Conservation (phyloP, 371 early-diverging fungal species). For the Haplosporangium sp. region DNA sequence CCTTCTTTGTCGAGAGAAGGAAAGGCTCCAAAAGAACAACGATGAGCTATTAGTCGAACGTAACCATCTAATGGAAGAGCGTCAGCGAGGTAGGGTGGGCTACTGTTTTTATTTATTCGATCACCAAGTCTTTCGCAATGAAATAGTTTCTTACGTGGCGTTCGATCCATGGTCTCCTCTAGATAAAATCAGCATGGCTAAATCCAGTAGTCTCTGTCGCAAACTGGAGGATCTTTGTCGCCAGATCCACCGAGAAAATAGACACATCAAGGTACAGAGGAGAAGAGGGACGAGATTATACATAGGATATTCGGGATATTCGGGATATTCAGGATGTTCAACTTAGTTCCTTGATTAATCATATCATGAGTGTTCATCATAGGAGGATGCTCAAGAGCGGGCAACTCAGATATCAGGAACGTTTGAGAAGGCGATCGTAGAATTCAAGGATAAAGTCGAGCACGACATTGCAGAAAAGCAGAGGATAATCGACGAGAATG, state of each 20-base stretch:
- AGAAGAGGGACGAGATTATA: neutral
- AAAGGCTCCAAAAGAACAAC: constrained; percentile 57
- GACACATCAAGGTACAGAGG: constrained; percentile 16
- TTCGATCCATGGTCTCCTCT: neutral
- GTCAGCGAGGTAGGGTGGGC: constrained; percentile 9
- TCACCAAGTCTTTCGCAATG: neutral
- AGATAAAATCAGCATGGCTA: constrained; percentile 17
- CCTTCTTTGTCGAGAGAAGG: constrained; percentile 55
- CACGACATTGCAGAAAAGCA: constrained; percentile 52
- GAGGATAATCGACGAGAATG: constrained; percentile 28
- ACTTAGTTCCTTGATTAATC: neutral
- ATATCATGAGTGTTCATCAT: neutral
- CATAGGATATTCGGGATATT: neutral
- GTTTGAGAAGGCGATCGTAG: constrained; percentile 58
- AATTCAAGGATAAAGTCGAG: constrained; percentile 57
- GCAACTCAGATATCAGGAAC: constrained; percentile 55
- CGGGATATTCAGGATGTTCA: neutral
- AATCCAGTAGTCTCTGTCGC: constrained; percentile 12
- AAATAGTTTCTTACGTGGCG: neutral
- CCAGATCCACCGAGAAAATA: constrained; percentile 21
- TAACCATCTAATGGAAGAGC: constrained; percentile 19
- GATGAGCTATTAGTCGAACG: constrained; percentile 49
- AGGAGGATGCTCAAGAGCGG: constrained; percentile 36
- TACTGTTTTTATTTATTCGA: neutral
- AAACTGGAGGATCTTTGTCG: constrained; percentile 36